Base-by-base conservation (phyloP, 257 asterid species). In the Gentiana straminea region DNA sequence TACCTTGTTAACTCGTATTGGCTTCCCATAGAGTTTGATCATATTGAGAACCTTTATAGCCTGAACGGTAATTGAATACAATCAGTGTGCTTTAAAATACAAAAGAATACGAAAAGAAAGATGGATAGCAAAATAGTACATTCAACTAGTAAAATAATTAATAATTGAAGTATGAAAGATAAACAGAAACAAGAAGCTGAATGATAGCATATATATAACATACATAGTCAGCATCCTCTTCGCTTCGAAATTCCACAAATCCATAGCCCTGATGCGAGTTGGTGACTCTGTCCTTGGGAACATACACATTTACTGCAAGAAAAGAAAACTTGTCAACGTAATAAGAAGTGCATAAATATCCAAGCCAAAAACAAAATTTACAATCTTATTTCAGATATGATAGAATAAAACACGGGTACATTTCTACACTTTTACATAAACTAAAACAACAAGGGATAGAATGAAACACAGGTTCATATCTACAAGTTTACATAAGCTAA, bases 221-320 rank as follows among this genome's bases (percentile, higher is more conserved):
- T 74, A 86, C 98, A 72, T 90, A 90, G 66, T 90, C 96, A 33
- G 98, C 98, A 82, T 90, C 98, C 78, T 90, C 98, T 77, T 90
- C 98, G 57, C 96, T 81, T 66, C 95, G 83, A 70, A 86, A 90
- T 76, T 86, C 98, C 69, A 86, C 96, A 77, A 86, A 86, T 52
- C 95, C 96, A 50, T 90, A 90, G 33, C 96, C 96, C 75, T 90
- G 94, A 78, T 86, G 98, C 45, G 94, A 86, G 75, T 75, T 82
- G 48, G 98, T 86, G 54, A 90, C 96, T 77, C 96, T 79, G 70
- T 90, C 98, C 73, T 90, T 90, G 56, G 98, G 98, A 64, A 90
- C 98, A 73, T 90, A 90, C 48, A 90, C 98, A 68, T 86, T 90
- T 55, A 90, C 96, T 90, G 73, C 49, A 64, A 36, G 55, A 62